A percentile compares a stretch with the other conserved stretches of the same genome.
Evolutionary conservation across 129 eudicot genomes (phyloP).

Genomic region (Pseudognaphalium luteoalbum): DNA sequence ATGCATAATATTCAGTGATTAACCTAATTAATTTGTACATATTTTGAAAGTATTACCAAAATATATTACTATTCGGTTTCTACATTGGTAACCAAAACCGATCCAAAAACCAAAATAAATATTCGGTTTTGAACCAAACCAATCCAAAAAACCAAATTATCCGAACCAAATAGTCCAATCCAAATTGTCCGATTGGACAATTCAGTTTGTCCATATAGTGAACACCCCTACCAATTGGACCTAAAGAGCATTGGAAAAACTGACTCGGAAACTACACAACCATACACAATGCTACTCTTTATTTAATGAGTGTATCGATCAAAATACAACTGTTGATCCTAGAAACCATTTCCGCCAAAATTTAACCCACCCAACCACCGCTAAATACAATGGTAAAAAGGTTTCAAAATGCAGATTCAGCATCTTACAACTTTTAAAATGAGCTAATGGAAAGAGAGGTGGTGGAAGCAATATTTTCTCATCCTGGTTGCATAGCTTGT

Average conservation of each 20-base stretch:
- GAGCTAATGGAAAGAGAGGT: slow-evolving; percentile 21
- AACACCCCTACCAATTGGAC: too few species aligned
- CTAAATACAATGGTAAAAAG: slow-evolving; percentile 19
- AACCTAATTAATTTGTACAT: too few species aligned
- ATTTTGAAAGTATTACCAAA: too few species aligned
- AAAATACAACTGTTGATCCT: slow-evolving; percentile 4
- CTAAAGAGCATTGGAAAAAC: not conserved
- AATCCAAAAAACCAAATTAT: too few species aligned
- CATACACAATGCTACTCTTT: slow-evolving; percentile 3
- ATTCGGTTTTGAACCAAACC: too few species aligned
- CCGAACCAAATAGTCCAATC: too few species aligned
- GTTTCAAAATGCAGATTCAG: not conserved
- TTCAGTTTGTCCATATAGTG: too few species aligned
- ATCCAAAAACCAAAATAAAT: too few species aligned
- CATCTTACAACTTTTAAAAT: slow-evolving; percentile 19
- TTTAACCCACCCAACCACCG: slow-evolving; percentile 32
- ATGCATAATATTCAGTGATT: too few species aligned
- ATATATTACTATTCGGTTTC: too few species aligned
- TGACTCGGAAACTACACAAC: not conserved
- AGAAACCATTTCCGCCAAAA: slow-evolving; percentile 36
- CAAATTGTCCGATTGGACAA: too few species aligned
- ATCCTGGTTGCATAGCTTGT: slow-evolving; percentile 23
- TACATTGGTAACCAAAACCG: too few species aligned
- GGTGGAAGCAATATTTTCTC: slow-evolving; percentile 24
- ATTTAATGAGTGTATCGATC: not conserved